Evolutionary conservation across 139 green algal genomes (phyloP).

Genomic region (Tetradesmus lagerheimii): DNA sequence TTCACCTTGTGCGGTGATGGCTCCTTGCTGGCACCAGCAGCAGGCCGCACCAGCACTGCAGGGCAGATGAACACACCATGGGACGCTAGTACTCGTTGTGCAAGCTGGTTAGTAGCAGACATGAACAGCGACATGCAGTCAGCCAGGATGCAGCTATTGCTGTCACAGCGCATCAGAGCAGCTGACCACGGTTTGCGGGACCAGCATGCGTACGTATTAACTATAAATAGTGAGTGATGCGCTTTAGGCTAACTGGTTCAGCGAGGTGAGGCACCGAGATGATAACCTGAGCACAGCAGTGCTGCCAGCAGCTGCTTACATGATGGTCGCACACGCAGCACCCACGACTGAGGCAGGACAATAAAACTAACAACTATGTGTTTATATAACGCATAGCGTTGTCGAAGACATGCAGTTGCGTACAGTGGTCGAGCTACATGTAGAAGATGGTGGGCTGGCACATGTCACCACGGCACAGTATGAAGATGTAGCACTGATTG

Average conservation of each 20-base stretch:
- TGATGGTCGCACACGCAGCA: neutral
- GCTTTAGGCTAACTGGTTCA: too few species aligned
- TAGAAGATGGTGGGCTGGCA: neutral
- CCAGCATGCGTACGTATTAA: too few species aligned
- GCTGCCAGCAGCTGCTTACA: neutral
- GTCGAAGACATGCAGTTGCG: neutral
- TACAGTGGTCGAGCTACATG: neutral
- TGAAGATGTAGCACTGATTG: neutral
- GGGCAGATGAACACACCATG: neutral
- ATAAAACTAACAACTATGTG: too few species aligned
- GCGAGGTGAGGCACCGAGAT: too few species aligned
- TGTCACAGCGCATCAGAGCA: too few species aligned
- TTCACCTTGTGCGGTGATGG: conserved; percentile 12
- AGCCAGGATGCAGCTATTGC: too few species aligned
- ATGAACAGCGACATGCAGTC: too few species aligned
- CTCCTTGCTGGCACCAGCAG: neutral
- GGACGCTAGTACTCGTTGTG: neutral
- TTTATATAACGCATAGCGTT: too few species aligned
- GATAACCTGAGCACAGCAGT: neutral
- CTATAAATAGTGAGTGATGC: too few species aligned
- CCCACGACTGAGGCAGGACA: neutral
- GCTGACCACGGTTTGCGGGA: too few species aligned
- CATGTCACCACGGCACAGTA: neutral
- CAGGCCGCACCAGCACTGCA: conserved; percentile 10
- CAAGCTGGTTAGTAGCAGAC: neutral